Percentiles rank a stretch among this genome's conserved stretches.
These are phyloP conservation scores for Apiotrichum porosum DNA, from an alignment of 1,284 basidiomycete genomes.

Conservation along the genomic window DNA sequence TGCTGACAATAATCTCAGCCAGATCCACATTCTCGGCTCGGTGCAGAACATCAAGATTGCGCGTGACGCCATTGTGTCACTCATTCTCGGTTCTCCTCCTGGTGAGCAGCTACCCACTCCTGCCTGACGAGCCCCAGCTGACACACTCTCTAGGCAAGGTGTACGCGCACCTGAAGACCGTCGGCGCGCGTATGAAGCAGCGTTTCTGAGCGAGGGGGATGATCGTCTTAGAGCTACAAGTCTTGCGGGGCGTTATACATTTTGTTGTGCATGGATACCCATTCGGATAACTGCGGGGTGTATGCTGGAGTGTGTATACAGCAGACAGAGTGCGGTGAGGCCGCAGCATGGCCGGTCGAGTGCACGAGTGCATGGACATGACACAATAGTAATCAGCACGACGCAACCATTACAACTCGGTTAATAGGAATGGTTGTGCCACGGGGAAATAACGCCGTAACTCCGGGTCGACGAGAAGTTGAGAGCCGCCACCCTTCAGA, in stretches of 20 bases:
- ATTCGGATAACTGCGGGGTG: neutral
- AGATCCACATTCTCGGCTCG: constrained; percentile 57
- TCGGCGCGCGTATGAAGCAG: constrained; percentile 89
- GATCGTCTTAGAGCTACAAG: neutral
- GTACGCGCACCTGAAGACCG: constrained; percentile 82
- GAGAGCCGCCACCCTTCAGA: constrained; percentile 1
- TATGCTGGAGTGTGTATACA: too few species aligned
- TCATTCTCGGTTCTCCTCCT: constrained; percentile 91
- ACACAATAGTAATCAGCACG: too few species aligned
- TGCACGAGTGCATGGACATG: too few species aligned
- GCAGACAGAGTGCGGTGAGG: too few species aligned
- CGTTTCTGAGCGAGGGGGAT: constrained; percentile 50
- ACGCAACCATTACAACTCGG: too few species aligned
- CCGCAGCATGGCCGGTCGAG: too few species aligned
- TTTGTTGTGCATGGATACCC: constrained; percentile 22
- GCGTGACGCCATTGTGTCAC: constrained; percentile 87
- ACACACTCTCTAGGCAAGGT: constrained; percentile 68
- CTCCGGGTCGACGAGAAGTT: constrained; percentile 7
- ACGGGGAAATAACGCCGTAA: constrained; percentile 8
- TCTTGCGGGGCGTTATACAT: constrained; percentile 7
- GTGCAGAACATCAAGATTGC: constrained; percentile 89
- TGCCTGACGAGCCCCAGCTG: neutral
- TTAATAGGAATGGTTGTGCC: too few species aligned
- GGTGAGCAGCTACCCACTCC: constrained; percentile 55
- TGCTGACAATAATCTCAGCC: constrained; percentile 28